Evolutionary conservation across 2,329 filamentous ascomycete species (phyloP), one percentile per base, ranked within the genome.

Genomic region (Dichotomopilus funicola): DNA sequence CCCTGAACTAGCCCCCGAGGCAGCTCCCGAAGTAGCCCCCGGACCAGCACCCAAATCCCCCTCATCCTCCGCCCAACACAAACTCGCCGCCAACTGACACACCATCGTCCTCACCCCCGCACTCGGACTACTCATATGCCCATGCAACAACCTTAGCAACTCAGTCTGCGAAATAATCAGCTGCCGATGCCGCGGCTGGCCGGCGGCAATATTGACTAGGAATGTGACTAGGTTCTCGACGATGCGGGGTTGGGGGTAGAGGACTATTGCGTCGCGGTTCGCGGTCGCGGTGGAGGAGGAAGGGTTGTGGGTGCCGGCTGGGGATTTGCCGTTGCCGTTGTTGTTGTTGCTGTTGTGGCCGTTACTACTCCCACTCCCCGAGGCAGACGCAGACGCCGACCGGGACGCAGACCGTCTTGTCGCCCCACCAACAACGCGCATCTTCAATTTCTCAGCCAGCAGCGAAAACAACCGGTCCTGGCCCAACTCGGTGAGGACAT

Each of bases 131-230:
- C 76, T 80, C 64, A 94, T 88, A 54, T 95, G 85, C 12, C 82
- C 81, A 7, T 86, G 79, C 47, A 96, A 76, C 48, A 87, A 80
- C 64, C 81, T 83, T 57, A 97, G 77, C 4, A 97, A 75, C 10
- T 87, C 81, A 2, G 82, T 86, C 69, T 96, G 91, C 3, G 84
- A 78, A 51, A 95, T 82, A 9, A 95, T 77, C 12, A 89, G 73
- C 65, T 91, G 85, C 54, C 90, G 84, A 70, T 96, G 90, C 35
- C 82, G 80, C 3, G 90, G 84, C 10, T 85, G 77, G 61, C 89
- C 89, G 8, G 91, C 92, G 13, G 91, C 90, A 64, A 97, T 83
- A 72, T 97, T 91, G 11, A 94, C 86, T 49, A 97, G 78, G 55
- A 96, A 85, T 67, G 85, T 94, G 34, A 90, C 82, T 9, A 92